These are phyloP conservation scores for Neoboletus subvelutipes DNA, from an alignment of 768 basidiomycete genomes.

Conservation along the genomic window DNA sequence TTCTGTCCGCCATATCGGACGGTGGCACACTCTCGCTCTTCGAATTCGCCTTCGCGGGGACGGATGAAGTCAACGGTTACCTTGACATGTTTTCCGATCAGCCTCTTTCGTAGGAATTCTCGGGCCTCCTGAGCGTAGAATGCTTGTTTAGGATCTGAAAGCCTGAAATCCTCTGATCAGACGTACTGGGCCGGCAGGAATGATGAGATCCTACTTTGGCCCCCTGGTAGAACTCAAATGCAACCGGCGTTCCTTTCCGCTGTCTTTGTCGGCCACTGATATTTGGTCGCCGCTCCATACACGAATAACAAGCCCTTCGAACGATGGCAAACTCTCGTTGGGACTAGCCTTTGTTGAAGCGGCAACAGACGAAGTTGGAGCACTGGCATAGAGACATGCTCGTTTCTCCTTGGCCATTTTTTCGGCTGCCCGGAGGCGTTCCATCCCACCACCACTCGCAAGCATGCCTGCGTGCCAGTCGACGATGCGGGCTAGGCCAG, in stretches of 20 bases:
- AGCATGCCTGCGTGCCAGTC: constrained; percentile 99
- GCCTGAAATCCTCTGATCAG: constrained; percentile 40
- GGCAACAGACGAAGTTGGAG: constrained; percentile 36
- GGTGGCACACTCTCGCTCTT: constrained; percentile 90
- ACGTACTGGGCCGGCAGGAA: background rate
- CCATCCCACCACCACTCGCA: constrained; percentile 79
- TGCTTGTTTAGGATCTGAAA: constrained; percentile 82
- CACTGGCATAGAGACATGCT: constrained; percentile 64
- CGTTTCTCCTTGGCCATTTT: constrained; percentile 75
- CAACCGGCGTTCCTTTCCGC: constrained; percentile 73
- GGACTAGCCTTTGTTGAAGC: constrained; percentile 45
- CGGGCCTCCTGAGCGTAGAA: constrained; percentile 90
- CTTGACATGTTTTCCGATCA: constrained; percentile 87
- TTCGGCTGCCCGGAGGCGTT: constrained; percentile 83
- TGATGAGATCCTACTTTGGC: constrained; percentile 58
- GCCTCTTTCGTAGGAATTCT: constrained; percentile 87
- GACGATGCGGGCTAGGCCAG: constrained; percentile 87
- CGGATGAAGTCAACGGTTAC: constrained; percentile 88
- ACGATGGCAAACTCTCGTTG: constrained; percentile 50
- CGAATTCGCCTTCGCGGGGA: constrained; percentile 89
- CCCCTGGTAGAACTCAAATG: constrained; percentile 88
- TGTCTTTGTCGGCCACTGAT: constrained; percentile 72
- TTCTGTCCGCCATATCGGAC: constrained; percentile 81
- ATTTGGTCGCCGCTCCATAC: constrained; percentile 94
- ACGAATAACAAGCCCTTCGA: constrained; percentile 81